Evolutionary conservation across 2,329 filamentous ascomycete species (phyloP).

Genomic region (Apiospora phragmitis): DNA sequence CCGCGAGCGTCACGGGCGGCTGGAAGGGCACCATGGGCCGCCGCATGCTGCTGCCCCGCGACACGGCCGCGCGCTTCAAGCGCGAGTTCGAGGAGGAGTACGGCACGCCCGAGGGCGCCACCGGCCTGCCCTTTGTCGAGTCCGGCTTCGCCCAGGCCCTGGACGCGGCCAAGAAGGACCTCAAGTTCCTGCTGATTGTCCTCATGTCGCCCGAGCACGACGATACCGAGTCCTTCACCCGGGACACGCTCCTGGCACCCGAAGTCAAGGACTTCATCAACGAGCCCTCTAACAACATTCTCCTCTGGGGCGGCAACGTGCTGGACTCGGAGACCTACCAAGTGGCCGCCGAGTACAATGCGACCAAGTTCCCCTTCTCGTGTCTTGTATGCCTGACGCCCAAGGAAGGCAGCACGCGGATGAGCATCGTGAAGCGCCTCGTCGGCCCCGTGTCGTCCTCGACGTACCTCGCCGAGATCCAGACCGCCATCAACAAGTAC

Average conservation of each 20-base stretch:
- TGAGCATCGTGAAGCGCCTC: conserved; percentile 85
- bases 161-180: conserved; percentile 84
- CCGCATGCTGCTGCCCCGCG: conserved; percentile 76
- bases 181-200: conserved; percentile 88
- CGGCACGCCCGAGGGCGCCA: conserved; percentile 48
- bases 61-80: conserved; percentile 85
- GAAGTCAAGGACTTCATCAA: conserved; percentile 75
- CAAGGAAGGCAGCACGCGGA: conserved; percentile 77
- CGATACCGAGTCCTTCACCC: conserved; percentile 79
- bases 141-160: conserved; percentile 90
- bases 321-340: conserved; percentile 94
- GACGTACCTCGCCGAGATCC: conserved; percentile 76
- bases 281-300: conserved; percentile 73
- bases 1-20: conserved; percentile 52
- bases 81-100: conserved; percentile 96
- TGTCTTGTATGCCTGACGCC: conserved; percentile 86
- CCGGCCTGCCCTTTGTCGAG: conserved; percentile 76
- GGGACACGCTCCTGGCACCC: conserved; percentile 75
- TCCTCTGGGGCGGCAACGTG: conserved; percentile 92
- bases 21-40: conserved; percentile 67
- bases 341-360: conserved; percentile 81
- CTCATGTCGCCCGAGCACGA: conserved; percentile 93
- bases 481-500: conserved; percentile 72
- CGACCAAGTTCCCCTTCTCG: conserved; percentile 90
- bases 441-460: conserved; percentile 69